These are phyloP conservation scores for Lachnellula cervina DNA, from an alignment of 2,329 filamentous ascomycete genomes.

Conservation along the genomic window DNA sequence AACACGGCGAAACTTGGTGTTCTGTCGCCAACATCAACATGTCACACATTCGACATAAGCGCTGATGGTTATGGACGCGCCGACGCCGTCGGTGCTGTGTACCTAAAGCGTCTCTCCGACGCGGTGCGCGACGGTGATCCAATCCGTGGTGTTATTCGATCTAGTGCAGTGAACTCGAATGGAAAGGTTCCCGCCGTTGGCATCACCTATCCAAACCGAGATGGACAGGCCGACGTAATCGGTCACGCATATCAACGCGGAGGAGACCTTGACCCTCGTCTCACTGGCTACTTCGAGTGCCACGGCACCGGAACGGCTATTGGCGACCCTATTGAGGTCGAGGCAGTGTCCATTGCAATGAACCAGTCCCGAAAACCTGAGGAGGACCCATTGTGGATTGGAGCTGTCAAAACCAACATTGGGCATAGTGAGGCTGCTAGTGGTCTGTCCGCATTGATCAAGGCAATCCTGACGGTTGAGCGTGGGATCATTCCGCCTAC, in stretches of 20 bases:
- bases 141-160: conserved; percentile 50
- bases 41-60: conserved; percentile 51
- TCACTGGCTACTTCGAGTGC: conserved; percentile 40
- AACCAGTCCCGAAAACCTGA: too few species aligned
- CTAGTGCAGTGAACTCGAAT: conserved; percentile 41
- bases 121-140: conserved; percentile 55
- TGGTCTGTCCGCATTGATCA: conserved; percentile 28
- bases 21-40: conserved; percentile 41
- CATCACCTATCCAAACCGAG: conserved; percentile 47
- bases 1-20: conserved; percentile 14
- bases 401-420: conserved; percentile 20
- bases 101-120: conserved; percentile 54
- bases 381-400: conserved; percentile 4
- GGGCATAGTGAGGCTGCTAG: conserved; percentile 25
- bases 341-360: conserved; percentile 32
- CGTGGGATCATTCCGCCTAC: conserved; percentile 25
- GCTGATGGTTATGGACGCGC: conserved; percentile 62
- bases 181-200: conserved; percentile 28
- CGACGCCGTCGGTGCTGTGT: conserved; percentile 53
- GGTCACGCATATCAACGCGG: neutral
- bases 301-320: too few species aligned
- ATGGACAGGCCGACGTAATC: conserved; percentile 33
- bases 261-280: neutral
- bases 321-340: conserved; percentile 40
- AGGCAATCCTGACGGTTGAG: conserved; percentile 23